phyloP scores from a whole-genome alignment of 257 asterid genomes.

The Fraxinus quadrangulata region DNA sequence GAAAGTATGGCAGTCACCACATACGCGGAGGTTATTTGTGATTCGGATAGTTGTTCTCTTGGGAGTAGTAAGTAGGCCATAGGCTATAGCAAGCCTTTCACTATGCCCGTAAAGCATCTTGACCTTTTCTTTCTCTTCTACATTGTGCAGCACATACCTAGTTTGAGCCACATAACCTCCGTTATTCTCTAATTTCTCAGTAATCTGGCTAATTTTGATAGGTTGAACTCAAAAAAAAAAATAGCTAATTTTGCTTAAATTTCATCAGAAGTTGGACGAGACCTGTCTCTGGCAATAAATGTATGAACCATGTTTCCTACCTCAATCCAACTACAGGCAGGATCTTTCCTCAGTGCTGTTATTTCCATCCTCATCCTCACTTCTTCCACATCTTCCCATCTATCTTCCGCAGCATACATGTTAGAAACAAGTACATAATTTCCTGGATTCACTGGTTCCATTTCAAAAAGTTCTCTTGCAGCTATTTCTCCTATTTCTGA shows the following conservation, averaged over 20 bases:
- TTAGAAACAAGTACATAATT: slow-evolving; percentile 77
- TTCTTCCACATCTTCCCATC: slow-evolving; percentile 77
- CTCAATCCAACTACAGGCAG: slow-evolving; percentile 85
- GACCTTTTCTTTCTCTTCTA: slow-evolving; percentile 67
- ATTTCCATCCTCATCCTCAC: slow-evolving; percentile 61
- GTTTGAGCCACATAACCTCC: slow-evolving; percentile 72
- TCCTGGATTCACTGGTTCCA: slow-evolving; percentile 70
- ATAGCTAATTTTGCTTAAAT: slow-evolving; percentile 48
- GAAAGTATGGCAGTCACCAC: slow-evolving; percentile 63
- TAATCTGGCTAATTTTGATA: slow-evolving; percentile 31
- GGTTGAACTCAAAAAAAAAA: no score
- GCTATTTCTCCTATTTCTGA: slow-evolving; percentile 74
- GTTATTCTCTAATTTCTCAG: slow-evolving; percentile 52
- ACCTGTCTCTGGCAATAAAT: slow-evolving; percentile 59
- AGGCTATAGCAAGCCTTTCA: slow-evolving; percentile 79
- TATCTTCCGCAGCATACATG: slow-evolving; percentile 58
- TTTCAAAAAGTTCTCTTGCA: slow-evolving; percentile 67
- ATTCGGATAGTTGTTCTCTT: slow-evolving; percentile 48
- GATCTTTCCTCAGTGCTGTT: slow-evolving; percentile 71
- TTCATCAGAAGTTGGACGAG: slow-evolving; percentile 58
- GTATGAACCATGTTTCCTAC: slow-evolving; percentile 57
- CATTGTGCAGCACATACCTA: slow-evolving; percentile 55
- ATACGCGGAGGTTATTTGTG: slow-evolving; percentile 44
- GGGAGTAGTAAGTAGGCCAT: slow-evolving; percentile 55
- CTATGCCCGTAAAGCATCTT: slow-evolving; percentile 70